Percentiles rank a stretch among this genome's conserved stretches.
Evolutionary conservation across 768 basidiomycete species (phyloP).

Genomic region (Psilocybe azurescens): DNA sequence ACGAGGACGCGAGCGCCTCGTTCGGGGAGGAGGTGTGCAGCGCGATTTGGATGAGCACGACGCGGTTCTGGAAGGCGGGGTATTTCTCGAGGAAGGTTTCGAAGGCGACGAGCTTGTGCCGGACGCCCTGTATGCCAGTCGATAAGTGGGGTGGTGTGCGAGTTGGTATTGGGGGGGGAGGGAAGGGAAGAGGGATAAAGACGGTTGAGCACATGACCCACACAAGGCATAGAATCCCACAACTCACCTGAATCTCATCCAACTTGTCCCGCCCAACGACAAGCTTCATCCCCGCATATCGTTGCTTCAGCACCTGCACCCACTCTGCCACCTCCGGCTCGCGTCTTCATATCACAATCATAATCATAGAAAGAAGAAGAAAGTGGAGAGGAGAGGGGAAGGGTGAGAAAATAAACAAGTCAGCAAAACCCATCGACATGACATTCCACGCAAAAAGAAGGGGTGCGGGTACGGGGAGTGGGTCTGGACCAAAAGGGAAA

Average conservation of each 20-base stretch:
- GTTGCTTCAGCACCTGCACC: constrained; percentile 78
- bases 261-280: constrained; percentile 90
- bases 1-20: constrained; percentile 39
- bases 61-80: constrained; percentile 82
- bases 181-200: no score
- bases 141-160: neutral
- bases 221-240: neutral
- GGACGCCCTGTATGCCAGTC: constrained; percentile 53
- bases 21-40: constrained; percentile 81
- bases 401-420: neutral
- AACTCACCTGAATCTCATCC: constrained; percentile 71
- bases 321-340: constrained; percentile 84
- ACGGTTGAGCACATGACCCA: no score
- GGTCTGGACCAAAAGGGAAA: neutral
- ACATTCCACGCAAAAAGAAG: no score
- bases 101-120: constrained; percentile 84
- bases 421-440: neutral
- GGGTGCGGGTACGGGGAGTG: no score
- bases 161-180: no score
- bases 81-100: constrained; percentile 80
- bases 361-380: neutral
- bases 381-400: neutral
- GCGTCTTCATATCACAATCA: constrained; percentile 40
- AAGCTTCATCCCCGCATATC: constrained; percentile 86
- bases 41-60: constrained; percentile 87